Percentiles rank a stretch among this genome's conserved stretches.
These are phyloP conservation scores for Phellopilus nigrolimitatus DNA, from an alignment of 1,284 basidiomycete species.

Conservation along the genomic window DNA sequence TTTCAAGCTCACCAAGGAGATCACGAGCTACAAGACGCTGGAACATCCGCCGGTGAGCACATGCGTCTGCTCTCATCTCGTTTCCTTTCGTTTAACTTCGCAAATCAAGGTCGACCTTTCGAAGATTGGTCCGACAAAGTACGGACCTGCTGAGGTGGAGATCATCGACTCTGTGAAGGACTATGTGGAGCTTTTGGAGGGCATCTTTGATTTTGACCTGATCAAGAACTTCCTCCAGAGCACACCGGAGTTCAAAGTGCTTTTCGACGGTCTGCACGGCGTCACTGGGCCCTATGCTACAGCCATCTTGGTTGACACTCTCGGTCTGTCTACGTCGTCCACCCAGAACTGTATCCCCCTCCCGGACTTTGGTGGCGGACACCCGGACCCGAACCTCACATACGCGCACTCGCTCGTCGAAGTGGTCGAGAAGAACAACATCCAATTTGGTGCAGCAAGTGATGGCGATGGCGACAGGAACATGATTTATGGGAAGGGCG, in stretches of 20 bases:
- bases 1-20: slow-evolving; percentile 85
- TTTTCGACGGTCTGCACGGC: slow-evolving; percentile 96
- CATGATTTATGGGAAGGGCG: slow-evolving; percentile 99
- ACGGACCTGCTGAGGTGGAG: slow-evolving; percentile 81
- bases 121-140: slow-evolving; percentile 75
- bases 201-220: slow-evolving; percentile 92
- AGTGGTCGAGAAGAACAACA: slow-evolving; percentile 81
- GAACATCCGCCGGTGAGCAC: slow-evolving; percentile 67
- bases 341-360: slow-evolving; percentile 90
- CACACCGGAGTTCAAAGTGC: slow-evolving; percentile 70
- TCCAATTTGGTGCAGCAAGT: slow-evolving; percentile 93
- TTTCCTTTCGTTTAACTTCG: neutral
- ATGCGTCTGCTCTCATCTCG: neutral
- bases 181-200: slow-evolving; percentile 81
- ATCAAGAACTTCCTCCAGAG: slow-evolving; percentile 88
- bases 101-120: slow-evolving; percentile 73
- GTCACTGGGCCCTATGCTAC: slow-evolving; percentile 97
- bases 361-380: slow-evolving; percentile 95
- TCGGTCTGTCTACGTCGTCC: slow-evolving; percentile 77
- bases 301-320: slow-evolving; percentile 81
- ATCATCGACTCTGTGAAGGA: slow-evolving; percentile 94
- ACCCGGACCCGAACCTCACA: slow-evolving; percentile 98
- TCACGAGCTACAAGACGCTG: slow-evolving; percentile 83
- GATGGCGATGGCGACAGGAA: slow-evolving; percentile 98
- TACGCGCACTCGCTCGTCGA: slow-evolving; percentile 96